Conservation (phyloP, 2,329 filamentous ascomycete genomes). For the Ceratocystis harringtonii region DNA sequence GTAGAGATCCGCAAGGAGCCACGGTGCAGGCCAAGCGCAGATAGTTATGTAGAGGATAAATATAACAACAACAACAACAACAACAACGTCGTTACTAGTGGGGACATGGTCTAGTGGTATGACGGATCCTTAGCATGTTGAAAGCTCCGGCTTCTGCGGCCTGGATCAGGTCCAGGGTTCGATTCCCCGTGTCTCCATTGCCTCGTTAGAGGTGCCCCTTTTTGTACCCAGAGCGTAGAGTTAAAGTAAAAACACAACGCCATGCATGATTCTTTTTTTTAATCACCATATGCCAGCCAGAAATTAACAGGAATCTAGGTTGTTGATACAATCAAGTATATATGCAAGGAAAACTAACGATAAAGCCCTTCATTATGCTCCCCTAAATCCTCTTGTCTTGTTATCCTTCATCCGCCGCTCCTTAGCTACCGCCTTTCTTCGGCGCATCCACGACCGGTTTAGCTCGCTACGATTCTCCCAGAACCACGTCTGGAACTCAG, state of each 20-base stretch:
- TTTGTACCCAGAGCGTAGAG: no score
- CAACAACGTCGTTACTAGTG: no score
- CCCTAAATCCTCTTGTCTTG: slow-evolving; percentile 32
- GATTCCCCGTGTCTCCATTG: slow-evolving; percentile 17
- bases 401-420: slow-evolving; percentile 54
- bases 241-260: no score
- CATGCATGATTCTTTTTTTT: background rate
- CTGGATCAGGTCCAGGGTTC: slow-evolving; percentile 18
- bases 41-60: background rate
- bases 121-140: no score
- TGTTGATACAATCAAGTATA: background rate
- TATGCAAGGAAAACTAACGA: background rate
- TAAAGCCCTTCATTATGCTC: background rate
- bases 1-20: no score
- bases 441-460: slow-evolving; percentile 51
- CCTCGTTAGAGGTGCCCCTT: no score
- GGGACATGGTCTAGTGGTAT: no score
- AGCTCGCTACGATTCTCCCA: slow-evolving; percentile 51
- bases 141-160: no score
- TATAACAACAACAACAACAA: background rate
- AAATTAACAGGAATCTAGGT: background rate
- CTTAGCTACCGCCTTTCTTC: slow-evolving; percentile 47
- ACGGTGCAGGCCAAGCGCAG: background rate
- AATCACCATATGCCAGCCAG: background rate
- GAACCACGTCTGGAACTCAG: slow-evolving; percentile 52